phyloP scores from a whole-genome alignment of 2,329 filamentous ascomycete genomes.

The Hypoxylon sp. region DNA sequence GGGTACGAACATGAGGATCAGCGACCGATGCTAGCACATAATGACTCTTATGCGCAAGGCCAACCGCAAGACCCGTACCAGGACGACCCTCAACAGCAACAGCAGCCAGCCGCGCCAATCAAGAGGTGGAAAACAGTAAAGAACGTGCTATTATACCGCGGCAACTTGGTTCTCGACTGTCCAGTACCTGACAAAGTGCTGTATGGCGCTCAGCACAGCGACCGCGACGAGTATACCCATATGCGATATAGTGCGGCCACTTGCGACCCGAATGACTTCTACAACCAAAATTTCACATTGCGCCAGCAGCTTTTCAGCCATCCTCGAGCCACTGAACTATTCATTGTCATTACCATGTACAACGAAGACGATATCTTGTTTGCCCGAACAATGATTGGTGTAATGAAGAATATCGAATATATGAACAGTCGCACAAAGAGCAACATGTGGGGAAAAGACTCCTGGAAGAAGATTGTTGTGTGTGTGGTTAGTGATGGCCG shows the following conservation, averaged over 20 bases:
- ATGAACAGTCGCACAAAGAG: slow-evolving; percentile 94
- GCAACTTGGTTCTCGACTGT: slow-evolving; percentile 96
- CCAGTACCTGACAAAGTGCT: slow-evolving; percentile 92
- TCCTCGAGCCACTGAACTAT: slow-evolving; percentile 89
- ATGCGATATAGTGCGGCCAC: slow-evolving; percentile 99
- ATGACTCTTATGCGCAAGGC: slow-evolving; percentile 59
- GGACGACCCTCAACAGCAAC: slow-evolving; percentile 54
- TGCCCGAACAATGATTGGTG: slow-evolving; percentile 96
- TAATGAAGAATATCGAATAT: slow-evolving; percentile 98
- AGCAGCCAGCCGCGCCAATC: slow-evolving; percentile 68
- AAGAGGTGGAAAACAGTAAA: slow-evolving; percentile 98
- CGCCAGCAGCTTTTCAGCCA: slow-evolving; percentile 90
- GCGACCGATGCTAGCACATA: slow-evolving; percentile 79
- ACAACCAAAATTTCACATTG: slow-evolving; percentile 87
- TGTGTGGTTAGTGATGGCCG: slow-evolving; percentile 96
- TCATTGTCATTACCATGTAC: slow-evolving; percentile 99
- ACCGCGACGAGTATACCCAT: slow-evolving; percentile 90
- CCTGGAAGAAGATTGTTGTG: slow-evolving; percentile 99
- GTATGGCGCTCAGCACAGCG: slow-evolving; percentile 90
- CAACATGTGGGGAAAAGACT: slow-evolving; percentile 94
- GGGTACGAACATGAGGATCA: slow-evolving; percentile 79
- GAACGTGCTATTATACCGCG: slow-evolving; percentile 95
- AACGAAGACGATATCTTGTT: slow-evolving; percentile 98
- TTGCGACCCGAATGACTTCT: slow-evolving; percentile 95
- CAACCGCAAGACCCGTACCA: slow-evolving; percentile 57